A percentile compares a stretch with the other conserved stretches of the same genome.
These are phyloP conservation scores for Pyrenophora tritici-repentis DNA, from an alignment of 2,329 filamentous ascomycete genomes.

Conservation along the genomic window DNA sequence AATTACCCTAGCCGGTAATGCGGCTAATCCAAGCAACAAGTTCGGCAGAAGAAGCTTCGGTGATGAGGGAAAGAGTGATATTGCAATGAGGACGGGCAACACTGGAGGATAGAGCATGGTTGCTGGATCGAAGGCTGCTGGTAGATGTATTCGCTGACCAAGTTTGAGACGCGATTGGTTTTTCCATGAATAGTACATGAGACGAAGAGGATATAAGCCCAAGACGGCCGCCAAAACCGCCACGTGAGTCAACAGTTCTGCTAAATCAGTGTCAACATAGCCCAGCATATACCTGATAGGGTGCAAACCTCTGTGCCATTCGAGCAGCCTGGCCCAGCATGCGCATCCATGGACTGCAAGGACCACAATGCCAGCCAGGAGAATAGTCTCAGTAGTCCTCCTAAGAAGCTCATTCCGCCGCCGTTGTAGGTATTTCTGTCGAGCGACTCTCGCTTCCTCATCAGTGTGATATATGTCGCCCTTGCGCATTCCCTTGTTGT, in stretches of 20 bases:
- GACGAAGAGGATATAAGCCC: slow-evolving; percentile 46
- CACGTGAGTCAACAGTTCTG: slow-evolving; percentile 50
- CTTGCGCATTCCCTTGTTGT: slow-evolving; percentile 21
- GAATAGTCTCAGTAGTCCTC: slow-evolving; percentile 59
- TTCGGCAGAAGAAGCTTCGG: slow-evolving; percentile 72
- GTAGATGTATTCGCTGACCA: slow-evolving; percentile 63
- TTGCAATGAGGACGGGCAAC: slow-evolving; percentile 75
- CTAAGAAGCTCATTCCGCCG: slow-evolving; percentile 91
- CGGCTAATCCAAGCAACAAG: slow-evolving; percentile 77
- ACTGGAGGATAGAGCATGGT: slow-evolving; percentile 84
- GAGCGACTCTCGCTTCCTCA: slow-evolving; percentile 45
- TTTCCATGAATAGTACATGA: slow-evolving; percentile 41
- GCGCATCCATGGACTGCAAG: slow-evolving; percentile 51
- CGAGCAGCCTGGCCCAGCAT: slow-evolving; percentile 40
- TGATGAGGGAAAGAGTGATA: slow-evolving; percentile 70
- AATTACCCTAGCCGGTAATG: slow-evolving; percentile 74
- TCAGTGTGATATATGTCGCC: slow-evolving; percentile 34
- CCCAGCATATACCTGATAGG: background rate
- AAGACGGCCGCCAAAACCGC: slow-evolving; percentile 38
- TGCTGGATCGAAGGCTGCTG: slow-evolving; percentile 84
- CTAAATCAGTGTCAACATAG: slow-evolving; percentile 30
- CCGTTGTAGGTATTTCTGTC: slow-evolving; percentile 76
- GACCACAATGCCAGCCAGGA: slow-evolving; percentile 59
- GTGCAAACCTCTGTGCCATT: slow-evolving; percentile 50
- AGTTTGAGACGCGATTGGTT: slow-evolving; percentile 36